Evolutionary conservation across 805 yeast species (phyloP).

Genomic region (Metschnikowia gelsemii): DNA sequence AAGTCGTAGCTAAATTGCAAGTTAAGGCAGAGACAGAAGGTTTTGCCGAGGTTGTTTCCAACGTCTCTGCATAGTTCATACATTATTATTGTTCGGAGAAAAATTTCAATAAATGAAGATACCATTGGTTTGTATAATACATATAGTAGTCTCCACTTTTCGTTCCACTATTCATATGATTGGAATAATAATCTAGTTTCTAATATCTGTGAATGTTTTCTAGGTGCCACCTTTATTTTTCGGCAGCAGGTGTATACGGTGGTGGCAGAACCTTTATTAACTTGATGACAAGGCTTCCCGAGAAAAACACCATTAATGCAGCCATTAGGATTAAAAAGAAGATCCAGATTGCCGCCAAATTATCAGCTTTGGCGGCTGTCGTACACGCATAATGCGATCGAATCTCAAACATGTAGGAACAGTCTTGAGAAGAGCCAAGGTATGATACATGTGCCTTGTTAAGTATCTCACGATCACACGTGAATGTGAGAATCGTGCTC

Average conservation of each 20-base stretch:
- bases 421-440: constrained; percentile 71
- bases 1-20: constrained; percentile 58
- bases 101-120: neutral
- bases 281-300: constrained; percentile 38
- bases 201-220: constrained; percentile 1
- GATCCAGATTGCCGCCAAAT: constrained; percentile 44
- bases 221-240: neutral
- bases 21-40: constrained; percentile 47
- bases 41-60: constrained; percentile 21
- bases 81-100: constrained; percentile 2
- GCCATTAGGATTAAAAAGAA: constrained; percentile 51
- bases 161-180: too few relatives aligned
- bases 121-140: neutral
- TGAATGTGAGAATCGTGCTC: constrained; percentile 66
- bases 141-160: too few relatives aligned
- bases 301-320: constrained; percentile 42
- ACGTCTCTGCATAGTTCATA: constrained; percentile 4
- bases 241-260: constrained; percentile 2
- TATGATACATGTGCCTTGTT: constrained; percentile 64
- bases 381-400: constrained; percentile 86
- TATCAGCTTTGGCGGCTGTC: constrained; percentile 40
- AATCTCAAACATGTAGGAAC: constrained; percentile 82
- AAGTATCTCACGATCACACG: constrained; percentile 75
- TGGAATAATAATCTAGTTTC: too few relatives aligned
- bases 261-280: constrained; percentile 13